Evolutionary conservation across 2,329 filamentous ascomycete genomes (phyloP).

Genomic region (Fusarium illudens): DNA sequence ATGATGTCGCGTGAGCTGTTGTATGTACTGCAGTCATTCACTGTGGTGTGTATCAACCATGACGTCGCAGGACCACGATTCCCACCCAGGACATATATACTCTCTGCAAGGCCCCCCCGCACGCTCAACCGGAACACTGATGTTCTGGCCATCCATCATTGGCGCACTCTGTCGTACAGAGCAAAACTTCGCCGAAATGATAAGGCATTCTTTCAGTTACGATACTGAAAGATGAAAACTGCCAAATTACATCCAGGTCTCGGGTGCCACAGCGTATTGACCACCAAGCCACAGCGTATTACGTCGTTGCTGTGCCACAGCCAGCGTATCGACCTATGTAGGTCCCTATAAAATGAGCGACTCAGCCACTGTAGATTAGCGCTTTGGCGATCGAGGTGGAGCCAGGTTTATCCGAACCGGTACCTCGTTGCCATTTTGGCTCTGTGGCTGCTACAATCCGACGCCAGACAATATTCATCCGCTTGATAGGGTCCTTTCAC

Average conservation of each 20-base stretch:
- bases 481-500: too few species aligned
- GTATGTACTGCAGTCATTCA: neutral
- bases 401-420: too few species aligned
- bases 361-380: neutral
- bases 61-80: slow-evolving; percentile 25
- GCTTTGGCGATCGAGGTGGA: too few species aligned
- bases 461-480: too few species aligned
- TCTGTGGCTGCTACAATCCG: too few species aligned
- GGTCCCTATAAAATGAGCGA: too few species aligned
- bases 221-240: neutral
- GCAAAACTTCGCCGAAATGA: neutral
- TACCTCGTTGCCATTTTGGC: too few species aligned
- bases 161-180: neutral
- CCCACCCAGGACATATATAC: neutral
- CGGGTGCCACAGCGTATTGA: neutral
- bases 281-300: neutral
- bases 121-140: neutral
- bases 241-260: neutral
- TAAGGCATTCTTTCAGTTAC: neutral
- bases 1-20: slow-evolving; percentile 20
- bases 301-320: neutral
- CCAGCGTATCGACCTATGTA: neutral
- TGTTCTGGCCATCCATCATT: neutral
- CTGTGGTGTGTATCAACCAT: slow-evolving; percentile 13
- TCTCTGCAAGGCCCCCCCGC: neutral